Evolutionary conservation across 306 rosid genomes (phyloP), one percentile per base, ranked within the genome.

Genomic region (Pterocarpus santalinus): DNA sequence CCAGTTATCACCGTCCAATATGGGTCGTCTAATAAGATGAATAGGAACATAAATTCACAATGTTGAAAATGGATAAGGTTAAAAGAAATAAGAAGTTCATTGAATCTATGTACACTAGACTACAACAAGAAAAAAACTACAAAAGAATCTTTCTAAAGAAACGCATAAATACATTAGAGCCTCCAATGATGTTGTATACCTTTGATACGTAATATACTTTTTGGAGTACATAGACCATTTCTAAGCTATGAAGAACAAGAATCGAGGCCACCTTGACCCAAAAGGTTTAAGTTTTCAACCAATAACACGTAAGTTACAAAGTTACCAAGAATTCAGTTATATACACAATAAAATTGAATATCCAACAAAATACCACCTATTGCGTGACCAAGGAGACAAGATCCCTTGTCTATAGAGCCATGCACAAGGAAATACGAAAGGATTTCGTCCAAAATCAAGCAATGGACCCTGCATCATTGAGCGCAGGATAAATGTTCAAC

Each of bases 361-460:
- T 73, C 80, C 72, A 46, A 81, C 69, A 70, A 80, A 88, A 71
- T 69, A 79, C 16, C 72, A 94, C 98, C 96, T 92, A 86, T 87
- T 90, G 81, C 90, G 97, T 36, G 88, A 70, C 98, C 98, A 94
- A 8, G 98, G 97, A 63, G 89, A 87, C 80, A 92, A 85, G 86
- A 92, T 34, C 83, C 97, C 98, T 84, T 94, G 97, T 86, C 98
- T 93, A 73, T 90, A 87, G 69, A 91, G 88, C 98, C 98, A 94
- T 17, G 78, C 87, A 85, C 98, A 94, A 41, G 90, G 93, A 89
- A 94, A 94, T 73, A 77, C 41, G 77, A 90, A 84, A 74, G 94
- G 98, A 81, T 90, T 88, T 84, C 98, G 89, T 83, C 98, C 98
- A 76, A 94, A 63, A 84, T 94, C 98, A 72, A 94, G 98, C 73